These are phyloP conservation scores for Apiospora koreana DNA, from an alignment of 2,329 filamentous ascomycete species.

Conservation along the genomic window DNA sequence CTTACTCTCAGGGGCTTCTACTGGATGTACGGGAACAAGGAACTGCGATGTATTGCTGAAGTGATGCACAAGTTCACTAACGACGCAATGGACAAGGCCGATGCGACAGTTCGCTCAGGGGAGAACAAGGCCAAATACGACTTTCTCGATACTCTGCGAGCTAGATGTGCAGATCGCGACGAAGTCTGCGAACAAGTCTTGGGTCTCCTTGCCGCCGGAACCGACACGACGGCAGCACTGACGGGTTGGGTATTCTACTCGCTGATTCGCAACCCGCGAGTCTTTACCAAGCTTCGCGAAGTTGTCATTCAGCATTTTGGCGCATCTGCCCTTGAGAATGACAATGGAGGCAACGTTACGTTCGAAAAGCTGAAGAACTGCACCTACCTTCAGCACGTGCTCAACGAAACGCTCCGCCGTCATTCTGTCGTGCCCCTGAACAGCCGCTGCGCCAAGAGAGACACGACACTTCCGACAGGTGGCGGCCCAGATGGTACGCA, in stretches of 20 bases:
- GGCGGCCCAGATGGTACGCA: conserved; percentile 44
- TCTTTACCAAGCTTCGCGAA: conserved; percentile 31
- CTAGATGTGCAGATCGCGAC: background rate
- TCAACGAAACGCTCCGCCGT: conserved; percentile 39
- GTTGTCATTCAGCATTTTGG: background rate
- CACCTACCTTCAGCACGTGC: conserved; percentile 43
- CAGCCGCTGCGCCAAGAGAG: conserved; percentile 1
- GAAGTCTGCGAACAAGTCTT: background rate
- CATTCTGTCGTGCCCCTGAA: background rate
- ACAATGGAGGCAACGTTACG: conserved; percentile 27
- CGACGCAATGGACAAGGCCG: background rate
- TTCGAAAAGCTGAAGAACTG: conserved; percentile 42
- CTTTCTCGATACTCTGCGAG: background rate
- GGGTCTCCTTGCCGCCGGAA: conserved; percentile 26
- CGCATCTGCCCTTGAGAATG: conserved; percentile 8
- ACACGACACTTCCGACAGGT: conserved; percentile 46
- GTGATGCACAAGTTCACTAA: background rate
- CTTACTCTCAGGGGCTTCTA: background rate
- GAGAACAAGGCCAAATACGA: background rate
- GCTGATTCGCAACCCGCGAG: conserved; percentile 23
- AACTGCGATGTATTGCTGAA: background rate
- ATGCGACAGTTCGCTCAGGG: background rate
- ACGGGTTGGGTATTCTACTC: conserved; percentile 31
- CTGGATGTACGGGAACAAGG: background rate
- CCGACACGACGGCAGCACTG: conserved; percentile 38